Evolutionary conservation across 192 early-diverging fungal species (phyloP), one percentile per base, ranked within the genome.

Genomic region (Neocallimastix lanati): DNA sequence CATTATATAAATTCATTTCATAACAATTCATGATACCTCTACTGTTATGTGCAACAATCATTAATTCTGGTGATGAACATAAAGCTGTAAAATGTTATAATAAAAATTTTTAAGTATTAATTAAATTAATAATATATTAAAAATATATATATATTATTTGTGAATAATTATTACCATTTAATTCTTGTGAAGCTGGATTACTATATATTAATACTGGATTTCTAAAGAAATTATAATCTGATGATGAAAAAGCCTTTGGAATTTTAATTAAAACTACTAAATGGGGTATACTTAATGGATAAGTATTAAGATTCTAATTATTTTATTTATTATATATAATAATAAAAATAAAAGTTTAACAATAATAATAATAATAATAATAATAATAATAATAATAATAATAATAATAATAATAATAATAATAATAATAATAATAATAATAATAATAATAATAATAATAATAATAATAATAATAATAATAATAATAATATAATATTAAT

Each of bases 1-100:
- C 16, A 67, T 95, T 93, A 82, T 93, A 87, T 30, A 95, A 82
- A 77, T 93, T 91, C 79, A 93, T 89, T 28, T 88, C 87, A 79
- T 93, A 95, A 28, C 87, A 86, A 78, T 88, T 88, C 28, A 94
- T 79, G 4, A 88, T 86, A 4, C 92, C 93, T 29, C 89, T 86
- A 9, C 82, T 83, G 80, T 84, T 88, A 76, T 87, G 87, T 15
- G 87, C 88, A 7, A 92, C 80, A 35, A 95, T 84, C 12, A 84
- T 85, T 2, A 94, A 83, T 79, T 94, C 92, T 11, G 88, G 84
- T 9, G 82, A 84, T 81, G 30, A 88, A 84, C 35, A 84, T 50
- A 15, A 84, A 83, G 37, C 29, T 76, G 13, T 18, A 30, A n/a
- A n/a, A n/a, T n/a, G n/a, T n/a, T n/a, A n/a, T n/a, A n/a, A n/a